Percentiles rank a stretch among this genome's conserved stretches.
Conservation (phyloP, 2,329 filamentous ascomycete genomes). For the Neonectria hederae region DNA sequence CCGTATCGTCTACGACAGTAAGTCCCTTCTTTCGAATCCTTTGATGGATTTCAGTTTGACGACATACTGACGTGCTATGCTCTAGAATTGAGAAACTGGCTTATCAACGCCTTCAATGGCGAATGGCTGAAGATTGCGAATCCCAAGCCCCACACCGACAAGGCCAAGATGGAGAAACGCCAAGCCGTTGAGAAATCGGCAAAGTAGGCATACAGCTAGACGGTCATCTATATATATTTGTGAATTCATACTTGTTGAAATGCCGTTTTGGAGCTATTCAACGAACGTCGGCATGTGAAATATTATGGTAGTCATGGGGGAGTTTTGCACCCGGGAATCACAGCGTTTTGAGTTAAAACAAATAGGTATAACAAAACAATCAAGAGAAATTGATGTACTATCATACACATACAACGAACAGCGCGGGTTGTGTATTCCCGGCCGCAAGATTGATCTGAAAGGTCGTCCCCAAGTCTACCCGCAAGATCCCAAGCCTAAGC, state of each 20-base stretch:
- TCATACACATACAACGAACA: constrained; percentile 45
- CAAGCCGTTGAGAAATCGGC: constrained; percentile 1
- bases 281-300: neutral
- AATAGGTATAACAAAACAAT: constrained; percentile 24
- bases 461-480: constrained; percentile 41
- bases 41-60: neutral
- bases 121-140: constrained; percentile 78
- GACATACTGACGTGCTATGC: constrained; percentile 6
- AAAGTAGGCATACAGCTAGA: constrained; percentile 7
- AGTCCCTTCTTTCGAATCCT: constrained; percentile 54
- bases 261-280: neutral
- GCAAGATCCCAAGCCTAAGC: constrained; percentile 34
- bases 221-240: constrained; percentile 1
- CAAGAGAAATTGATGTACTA: constrained; percentile 44
- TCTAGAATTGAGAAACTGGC: constrained; percentile 83
- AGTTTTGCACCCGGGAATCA: constrained; percentile 21
- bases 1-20: constrained; percentile 90
- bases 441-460: constrained; percentile 39
- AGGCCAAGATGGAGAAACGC: constrained; percentile 40
- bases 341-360: constrained; percentile 15
- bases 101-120: constrained; percentile 97
- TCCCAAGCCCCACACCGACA: constrained; percentile 56
- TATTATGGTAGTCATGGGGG: neutral
- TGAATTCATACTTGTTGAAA: neutral
- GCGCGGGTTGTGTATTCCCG: constrained; percentile 24